A percentile compares a stretch with the other conserved stretches of the same genome.
phyloP scores from a whole-genome alignment of 2,329 filamentous ascomycete species.

The Claviceps citrina region DNA sequence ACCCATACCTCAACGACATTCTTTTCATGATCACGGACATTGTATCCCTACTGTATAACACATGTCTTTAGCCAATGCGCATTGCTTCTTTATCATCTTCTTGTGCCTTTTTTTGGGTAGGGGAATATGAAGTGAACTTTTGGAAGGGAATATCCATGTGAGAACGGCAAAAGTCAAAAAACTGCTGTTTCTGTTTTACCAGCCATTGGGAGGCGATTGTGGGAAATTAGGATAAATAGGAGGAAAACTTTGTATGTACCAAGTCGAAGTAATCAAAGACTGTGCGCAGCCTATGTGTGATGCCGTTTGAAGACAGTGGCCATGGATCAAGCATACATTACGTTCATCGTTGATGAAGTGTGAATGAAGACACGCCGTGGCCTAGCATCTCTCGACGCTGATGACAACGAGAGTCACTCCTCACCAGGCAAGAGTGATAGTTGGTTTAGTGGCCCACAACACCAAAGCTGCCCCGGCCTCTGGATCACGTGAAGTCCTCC shows the following conservation, averaged over 20 bases:
- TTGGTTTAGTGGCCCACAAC: no score
- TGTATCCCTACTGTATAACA: conserved; percentile 18
- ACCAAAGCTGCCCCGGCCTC: no score
- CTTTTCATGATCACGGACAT: conserved; percentile 8
- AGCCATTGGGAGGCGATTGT: background rate
- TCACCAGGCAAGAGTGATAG: no score
- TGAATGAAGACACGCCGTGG: no score
- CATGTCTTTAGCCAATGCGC: conserved; percentile 22
- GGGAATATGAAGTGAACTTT: background rate
- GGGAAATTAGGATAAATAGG: background rate
- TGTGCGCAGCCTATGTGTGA: background rate
- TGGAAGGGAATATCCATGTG: no score
- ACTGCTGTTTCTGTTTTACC: background rate
- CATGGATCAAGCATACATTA: no score
- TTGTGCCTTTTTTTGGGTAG: background rate
- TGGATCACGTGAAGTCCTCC: no score
- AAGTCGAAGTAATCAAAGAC: background rate
- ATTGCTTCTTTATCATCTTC: conserved; percentile 14
- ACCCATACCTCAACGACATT: background rate
- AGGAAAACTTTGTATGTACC: background rate
- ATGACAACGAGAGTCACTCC: no score
- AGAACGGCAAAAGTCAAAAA: background rate
- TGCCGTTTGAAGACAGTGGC: background rate
- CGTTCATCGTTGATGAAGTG: no score
- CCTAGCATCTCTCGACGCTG: no score